Base-by-base conservation (phyloP, 768 basidiomycete genomes). In the Tylopilus subfusipes region DNA sequence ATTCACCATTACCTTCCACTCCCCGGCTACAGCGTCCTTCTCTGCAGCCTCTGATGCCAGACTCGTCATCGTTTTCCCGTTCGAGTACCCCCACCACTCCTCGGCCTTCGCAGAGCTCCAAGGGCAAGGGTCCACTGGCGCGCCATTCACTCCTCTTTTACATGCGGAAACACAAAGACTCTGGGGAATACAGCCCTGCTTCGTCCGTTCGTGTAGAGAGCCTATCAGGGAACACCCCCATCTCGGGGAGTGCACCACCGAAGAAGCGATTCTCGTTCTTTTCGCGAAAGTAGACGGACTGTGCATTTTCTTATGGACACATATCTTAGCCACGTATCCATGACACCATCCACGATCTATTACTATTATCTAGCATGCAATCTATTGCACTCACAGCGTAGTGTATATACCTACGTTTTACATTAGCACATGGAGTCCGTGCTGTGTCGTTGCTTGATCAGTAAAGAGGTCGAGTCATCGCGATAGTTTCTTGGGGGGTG, bases 221-320 rank as follows among this genome's bases (percentile, higher is more conserved):
- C 46, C 11, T 57, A 39, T 0, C 54, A 19, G 54, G 57, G 31
- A 47, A 51, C 16, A 48, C 53, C 21, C 48, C 55, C 22, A 30
- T 55, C 21, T 24, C 52, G 18, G 59, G 54, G 18, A 25, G 36
- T 18, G 38, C 47, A 5, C 40, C 40, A 2, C 13, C 60, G 11
- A 69, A 66, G 61, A 69, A 71, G 53, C 53, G 68, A 33, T 69
- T 69, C 42, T 45, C 59, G 6, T 68, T 69, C 42, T 71, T 69
- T 50, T 58, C 69, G 25, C 68, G 68, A 49, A 69, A 70, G 58
- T 69, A 68, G 61, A 53, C 30, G 18, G 49, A 50, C 46, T 39
- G 40, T 36, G 31, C 52, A 50, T 43, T 50, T 24, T 48, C 46
- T 24, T 50, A 58, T 43, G 49, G 62, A 62, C 44, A 44, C 53